phyloP scores from a whole-genome alignment of 2,329 filamentous ascomycete species.

The Fusarium nygamai region DNA sequence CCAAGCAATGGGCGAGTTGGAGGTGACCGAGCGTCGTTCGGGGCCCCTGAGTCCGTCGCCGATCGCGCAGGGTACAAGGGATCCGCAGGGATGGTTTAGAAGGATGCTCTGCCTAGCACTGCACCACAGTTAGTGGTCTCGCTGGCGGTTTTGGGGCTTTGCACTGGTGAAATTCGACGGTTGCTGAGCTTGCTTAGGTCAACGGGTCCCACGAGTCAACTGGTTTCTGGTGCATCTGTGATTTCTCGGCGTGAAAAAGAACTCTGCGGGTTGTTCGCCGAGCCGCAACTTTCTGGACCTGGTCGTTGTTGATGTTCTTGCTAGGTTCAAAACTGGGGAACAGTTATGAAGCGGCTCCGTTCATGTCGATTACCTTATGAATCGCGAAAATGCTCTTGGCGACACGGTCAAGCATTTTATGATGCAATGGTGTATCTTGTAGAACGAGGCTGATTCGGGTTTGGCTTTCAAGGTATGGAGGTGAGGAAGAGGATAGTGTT shows the following conservation, averaged over 20 bases:
- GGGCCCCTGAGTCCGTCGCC: slow-evolving; percentile 43
- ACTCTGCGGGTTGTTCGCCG: neutral
- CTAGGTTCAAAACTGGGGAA: neutral
- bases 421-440: slow-evolving; percentile 1
- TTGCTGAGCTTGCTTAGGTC: slow-evolving; percentile 20
- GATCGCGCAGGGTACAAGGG: slow-evolving; percentile 38
- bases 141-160: slow-evolving; percentile 4
- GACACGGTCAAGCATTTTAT: neutral
- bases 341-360: slow-evolving; percentile 6
- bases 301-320: neutral
- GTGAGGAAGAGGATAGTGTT: neutral
- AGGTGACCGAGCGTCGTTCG: slow-evolving; percentile 43
- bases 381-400: neutral
- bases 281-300: neutral
- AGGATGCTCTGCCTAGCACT: slow-evolving; percentile 19
- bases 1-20: slow-evolving; percentile 37
- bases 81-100: slow-evolving; percentile 27
- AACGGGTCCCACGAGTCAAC: slow-evolving; percentile 22
- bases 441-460: neutral
- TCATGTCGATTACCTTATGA: neutral
- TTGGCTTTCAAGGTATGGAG: neutral
- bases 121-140: neutral
- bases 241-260: neutral
- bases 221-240: neutral
- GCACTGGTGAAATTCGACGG: slow-evolving; percentile 11